Evolutionary conservation across 2,329 filamentous ascomycete species (phyloP), one percentile per base, ranked within the genome.

Genomic region (Hymenotorrendiella dingleyae): DNA sequence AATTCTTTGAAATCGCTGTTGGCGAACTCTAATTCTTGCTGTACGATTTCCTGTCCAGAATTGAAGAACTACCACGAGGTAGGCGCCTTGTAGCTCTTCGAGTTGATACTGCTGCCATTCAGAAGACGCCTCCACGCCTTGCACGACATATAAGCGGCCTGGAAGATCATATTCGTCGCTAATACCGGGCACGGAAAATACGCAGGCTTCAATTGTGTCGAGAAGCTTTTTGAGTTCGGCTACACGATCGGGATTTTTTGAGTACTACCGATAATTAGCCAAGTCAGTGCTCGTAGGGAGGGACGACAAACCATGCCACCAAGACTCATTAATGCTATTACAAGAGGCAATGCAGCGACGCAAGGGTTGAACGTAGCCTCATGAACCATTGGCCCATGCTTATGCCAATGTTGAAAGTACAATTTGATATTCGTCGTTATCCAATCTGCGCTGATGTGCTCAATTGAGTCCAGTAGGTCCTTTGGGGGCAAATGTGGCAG

Each of bases 341-440:
- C 49, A 10, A 62, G 43, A 17, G 59, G 57, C 19, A 58, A 29
- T 14, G 57, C 57, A 36, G 56, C 57, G 9, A 37, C 48, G 30
- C 48, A 54, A 19, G 55, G 55, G 46, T 60, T 54, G 37, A 60
- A 62, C 14, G 53, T 54, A 5, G 56, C 39, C 34, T 60, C 53
- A 36, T 62, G 59, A 20, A 62, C 46, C 36, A 61, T 55, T 6
- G 58, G 57, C 10, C 45, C 57, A 53, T 62, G 57, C 27, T 57
- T 55, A 42, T 62, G 57, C 57, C 57, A 62, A 45, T 61, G 55
- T 20, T 46, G 47, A 33, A 62, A 62, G 42, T 62, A 62, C 19
- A 60, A 48, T 20, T 55, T 55, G 27, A 54, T 54, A 36, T 47
- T 55, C 12, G 42, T 32, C 24, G 50, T 54, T 43, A 62, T 50